phyloP scores from a whole-genome alignment of 2,329 filamentous ascomycete species.

The Hansfordia pulvinata region DNA sequence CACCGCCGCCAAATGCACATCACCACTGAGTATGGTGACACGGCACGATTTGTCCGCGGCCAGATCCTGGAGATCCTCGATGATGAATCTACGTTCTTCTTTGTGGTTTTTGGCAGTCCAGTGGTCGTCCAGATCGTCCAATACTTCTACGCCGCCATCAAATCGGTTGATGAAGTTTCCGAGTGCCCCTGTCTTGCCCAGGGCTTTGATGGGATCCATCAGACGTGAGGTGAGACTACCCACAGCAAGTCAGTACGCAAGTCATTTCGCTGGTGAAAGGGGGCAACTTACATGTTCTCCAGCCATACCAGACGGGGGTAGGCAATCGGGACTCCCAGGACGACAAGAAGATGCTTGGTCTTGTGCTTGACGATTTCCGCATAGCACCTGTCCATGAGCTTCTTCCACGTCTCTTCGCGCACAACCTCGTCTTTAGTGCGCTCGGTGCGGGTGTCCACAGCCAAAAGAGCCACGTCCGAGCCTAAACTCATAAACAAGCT shows the following conservation, averaged over 20 bases:
- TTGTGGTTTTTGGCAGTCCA: slow-evolving; percentile 97
- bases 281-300: slow-evolving; percentile 47
- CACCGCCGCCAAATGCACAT: slow-evolving; percentile 84
- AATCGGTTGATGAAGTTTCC: slow-evolving; percentile 77
- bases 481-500: slow-evolving; percentile 80
- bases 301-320: slow-evolving; percentile 67
- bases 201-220: slow-evolving; percentile 80
- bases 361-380: slow-evolving; percentile 70
- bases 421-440: slow-evolving; percentile 73
- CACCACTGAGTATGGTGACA: slow-evolving; percentile 83
- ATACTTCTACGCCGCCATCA: slow-evolving; percentile 80
- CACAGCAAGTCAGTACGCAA: slow-evolving; percentile 16
- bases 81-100: slow-evolving; percentile 69
- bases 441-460: slow-evolving; percentile 84
- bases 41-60: slow-evolving; percentile 86
- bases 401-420: slow-evolving; percentile 68
- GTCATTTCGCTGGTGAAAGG: not conserved
- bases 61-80: slow-evolving; percentile 85
- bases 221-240: slow-evolving; percentile 65
- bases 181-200: slow-evolving; percentile 70
- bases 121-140: slow-evolving; percentile 89
- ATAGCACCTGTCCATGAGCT: slow-evolving; percentile 76
- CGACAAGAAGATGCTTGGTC: slow-evolving; percentile 78
- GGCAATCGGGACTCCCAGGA: slow-evolving; percentile 73
- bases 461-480: slow-evolving; percentile 65